A percentile compares a stretch with the other conserved stretches of the same genome.
These are phyloP conservation scores for Eucalyptus marginata DNA, from an alignment of 345 rosid species.

Conservation along the genomic window DNA sequence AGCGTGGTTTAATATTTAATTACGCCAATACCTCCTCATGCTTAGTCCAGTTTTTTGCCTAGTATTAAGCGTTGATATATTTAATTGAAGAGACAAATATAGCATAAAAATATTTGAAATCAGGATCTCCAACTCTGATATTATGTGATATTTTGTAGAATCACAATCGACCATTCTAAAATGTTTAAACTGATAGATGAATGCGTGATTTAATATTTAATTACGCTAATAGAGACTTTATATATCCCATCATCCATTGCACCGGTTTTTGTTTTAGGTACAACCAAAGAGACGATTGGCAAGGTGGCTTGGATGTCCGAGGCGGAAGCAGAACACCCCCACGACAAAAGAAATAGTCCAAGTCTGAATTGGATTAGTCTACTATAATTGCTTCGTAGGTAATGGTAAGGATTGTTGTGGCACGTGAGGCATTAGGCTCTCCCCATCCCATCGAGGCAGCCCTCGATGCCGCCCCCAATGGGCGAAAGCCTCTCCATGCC, in stretches of 20 bases:
- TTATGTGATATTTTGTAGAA: too few species aligned
- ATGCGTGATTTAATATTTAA: too few species aligned
- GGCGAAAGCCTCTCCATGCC: slow-evolving; percentile 5
- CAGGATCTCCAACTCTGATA: accelerated
- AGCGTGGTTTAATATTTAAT: too few species aligned
- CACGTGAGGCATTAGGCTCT: slow-evolving; percentile 40
- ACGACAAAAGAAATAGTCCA: neutral
- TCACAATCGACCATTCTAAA: too few species aligned
- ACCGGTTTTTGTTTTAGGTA: neutral
- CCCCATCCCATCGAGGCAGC: slow-evolving; percentile 41
- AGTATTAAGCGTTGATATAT: too few species aligned
- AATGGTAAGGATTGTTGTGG: neutral
- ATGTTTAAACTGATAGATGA: too few species aligned
- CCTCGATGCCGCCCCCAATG: neutral
- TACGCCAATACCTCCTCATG: too few species aligned
- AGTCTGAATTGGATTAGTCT: neutral
- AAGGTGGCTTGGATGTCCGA: neutral
- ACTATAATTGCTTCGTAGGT: neutral
- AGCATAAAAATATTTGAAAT: too few species aligned
- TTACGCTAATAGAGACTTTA: too few species aligned
- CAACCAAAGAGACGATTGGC: neutral
- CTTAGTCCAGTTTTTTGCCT: too few species aligned
- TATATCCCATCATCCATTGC: neutral
- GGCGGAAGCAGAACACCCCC: neutral
- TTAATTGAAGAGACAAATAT: too few species aligned